Base-by-base conservation (phyloP, 2,329 filamentous ascomycete species). In the Hypoxylon sp. region DNA sequence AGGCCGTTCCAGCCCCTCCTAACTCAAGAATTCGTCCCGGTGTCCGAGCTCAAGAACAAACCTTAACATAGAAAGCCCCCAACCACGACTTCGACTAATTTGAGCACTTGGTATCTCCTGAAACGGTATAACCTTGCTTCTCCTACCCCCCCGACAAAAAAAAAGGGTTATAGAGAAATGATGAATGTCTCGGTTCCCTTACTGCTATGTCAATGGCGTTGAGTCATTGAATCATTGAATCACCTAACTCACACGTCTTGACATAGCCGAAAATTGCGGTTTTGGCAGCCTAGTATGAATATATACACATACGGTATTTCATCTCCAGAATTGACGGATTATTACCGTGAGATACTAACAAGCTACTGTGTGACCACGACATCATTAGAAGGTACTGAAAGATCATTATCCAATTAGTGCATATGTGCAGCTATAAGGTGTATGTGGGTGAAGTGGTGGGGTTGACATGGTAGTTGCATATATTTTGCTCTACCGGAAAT, bases 401-500 rank as follows among this genome's bases (percentile, higher is more conserved):
- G 28, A 30, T 9, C 1, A 9, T 30, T 30, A 30, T 30, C 28
- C 28, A 30, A 6, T 30, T 30, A 1, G 28, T 30, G 28, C 25
- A 28, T 5, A 28, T 28, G 6, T 28, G 25, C 6, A 5, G 11
- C 34, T 36, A 36, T 36, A 36, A 36, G 34, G 14, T 5, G 34
- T 14, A 36, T 36, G 14, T 36, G 11, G 34, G 34, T 36, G 34
- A 14, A 14, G 14, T 36, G 34, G 14, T 36, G 34, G 13, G 11
- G 50, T 53, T 32, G 25, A 50, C 48, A 19, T 19, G 14, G n/a
- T 17, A n/a, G 25, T 41, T 32, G 49, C 17, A 23, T 38, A 32
- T 38, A 53, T 32, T 11, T 13, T 3, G 5, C 50, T 43, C 41
- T 43, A 56, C 60, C 34, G 7, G 23, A 49, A 38, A 41, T 19